phyloP scores from a whole-genome alignment of 2,329 filamentous ascomycete species.

The Akanthomyces lecanii region DNA sequence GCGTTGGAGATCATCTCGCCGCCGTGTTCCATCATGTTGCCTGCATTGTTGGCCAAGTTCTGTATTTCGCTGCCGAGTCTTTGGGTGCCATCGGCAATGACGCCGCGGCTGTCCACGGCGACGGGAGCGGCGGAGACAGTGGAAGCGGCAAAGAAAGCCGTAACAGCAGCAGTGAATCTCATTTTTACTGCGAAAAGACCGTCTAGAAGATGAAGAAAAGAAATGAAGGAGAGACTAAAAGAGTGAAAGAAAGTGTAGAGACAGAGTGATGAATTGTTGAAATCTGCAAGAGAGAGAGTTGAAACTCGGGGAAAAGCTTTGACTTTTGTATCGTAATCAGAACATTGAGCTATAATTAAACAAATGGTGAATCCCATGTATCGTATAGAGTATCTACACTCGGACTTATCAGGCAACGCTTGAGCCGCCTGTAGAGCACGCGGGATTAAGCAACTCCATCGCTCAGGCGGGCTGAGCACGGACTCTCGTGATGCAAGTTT shows the following conservation, averaged over 20 bases:
- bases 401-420: not conserved
- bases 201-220: not conserved
- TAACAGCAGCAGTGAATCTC: not conserved
- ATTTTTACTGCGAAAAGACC: not conserved
- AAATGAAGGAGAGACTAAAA: not conserved
- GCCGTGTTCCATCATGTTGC: constrained; percentile 3
- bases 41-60: not conserved
- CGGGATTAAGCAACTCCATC: not conserved
- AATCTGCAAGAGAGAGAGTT: not conserved
- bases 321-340: not conserved
- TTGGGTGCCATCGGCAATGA: not conserved
- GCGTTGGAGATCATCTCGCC: not conserved
- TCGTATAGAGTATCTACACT: not conserved
- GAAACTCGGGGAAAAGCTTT: not conserved
- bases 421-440: not conserved
- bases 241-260: too few relatives aligned
- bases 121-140: constrained; percentile 1
- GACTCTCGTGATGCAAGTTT: not conserved
- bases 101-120: not conserved
- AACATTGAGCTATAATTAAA: not conserved
- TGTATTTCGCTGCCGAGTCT: not conserved
- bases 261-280: too few relatives aligned
- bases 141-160: not conserved
- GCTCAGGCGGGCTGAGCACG: constrained; percentile 4
- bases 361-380: not conserved